These are phyloP conservation scores for Tetracladium marchalianum DNA, from an alignment of 495 filamentous ascomycete species.

Conservation along the genomic window DNA sequence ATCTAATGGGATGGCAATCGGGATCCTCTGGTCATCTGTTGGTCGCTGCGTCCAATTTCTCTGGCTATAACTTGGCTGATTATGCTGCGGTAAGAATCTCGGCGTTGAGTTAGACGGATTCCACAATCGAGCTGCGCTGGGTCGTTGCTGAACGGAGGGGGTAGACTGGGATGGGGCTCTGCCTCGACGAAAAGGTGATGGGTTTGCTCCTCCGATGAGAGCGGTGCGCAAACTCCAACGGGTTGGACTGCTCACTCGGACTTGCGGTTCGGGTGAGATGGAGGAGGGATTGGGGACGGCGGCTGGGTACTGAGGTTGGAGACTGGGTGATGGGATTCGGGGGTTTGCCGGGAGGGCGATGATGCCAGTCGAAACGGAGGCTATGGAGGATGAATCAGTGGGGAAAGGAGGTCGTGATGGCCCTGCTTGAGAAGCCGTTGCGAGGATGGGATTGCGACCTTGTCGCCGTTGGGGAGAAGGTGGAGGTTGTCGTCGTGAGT, in stretches of 20 bases:
- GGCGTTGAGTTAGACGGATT: slow-evolving; percentile 58
- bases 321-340: slow-evolving; percentile 24
- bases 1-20: slow-evolving; percentile 34
- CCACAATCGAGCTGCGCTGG: slow-evolving; percentile 37
- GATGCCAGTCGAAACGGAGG: slow-evolving; percentile 4
- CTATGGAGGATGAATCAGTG: slow-evolving; percentile 8
- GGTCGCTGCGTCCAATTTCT: slow-evolving; percentile 30
- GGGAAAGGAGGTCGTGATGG: slow-evolving; percentile 15
- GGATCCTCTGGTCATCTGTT: slow-evolving; percentile 34
- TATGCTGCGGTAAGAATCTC: slow-evolving; percentile 23
- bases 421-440: slow-evolving; percentile 23
- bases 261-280: slow-evolving; percentile 14
- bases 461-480: slow-evolving; percentile 13
- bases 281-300: slow-evolving; percentile 13
- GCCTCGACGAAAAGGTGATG: slow-evolving; percentile 37
- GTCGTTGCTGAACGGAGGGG: slow-evolving; percentile 21
- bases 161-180: slow-evolving; percentile 13
- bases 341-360: slow-evolving; percentile 20
- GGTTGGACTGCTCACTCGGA: slow-evolving; percentile 22
- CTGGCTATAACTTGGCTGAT: not conserved
- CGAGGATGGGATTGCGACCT: slow-evolving; percentile 16
- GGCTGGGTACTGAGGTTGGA: slow-evolving; percentile 26
- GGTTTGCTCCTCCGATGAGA: slow-evolving; percentile 25
- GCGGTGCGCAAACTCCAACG: slow-evolving; percentile 29
- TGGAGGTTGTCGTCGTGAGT: not conserved